Percentiles rank a stretch among this genome's conserved stretches.
Conservation (phyloP, 192 early-diverging fungal genomes). For the Podochytrium sp. region DNA sequence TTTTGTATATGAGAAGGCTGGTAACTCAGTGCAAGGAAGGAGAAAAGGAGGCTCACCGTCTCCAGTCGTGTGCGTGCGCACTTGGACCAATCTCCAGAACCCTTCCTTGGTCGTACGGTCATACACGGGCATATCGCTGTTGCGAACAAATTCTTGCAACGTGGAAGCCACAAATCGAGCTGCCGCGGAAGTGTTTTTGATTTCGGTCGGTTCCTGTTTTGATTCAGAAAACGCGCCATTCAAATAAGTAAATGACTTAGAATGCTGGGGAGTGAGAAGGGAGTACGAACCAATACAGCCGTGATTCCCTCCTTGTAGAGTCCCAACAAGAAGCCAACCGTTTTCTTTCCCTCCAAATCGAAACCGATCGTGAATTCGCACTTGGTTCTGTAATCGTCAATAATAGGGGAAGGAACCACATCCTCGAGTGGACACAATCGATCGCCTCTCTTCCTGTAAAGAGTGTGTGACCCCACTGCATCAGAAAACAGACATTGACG, state of each 20-base stretch:
- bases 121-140: constrained; percentile 41
- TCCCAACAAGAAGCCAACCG: constrained; percentile 73
- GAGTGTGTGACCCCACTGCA: too few species aligned
- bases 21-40: not conserved
- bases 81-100: constrained; percentile 67
- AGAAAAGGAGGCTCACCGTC: too few species aligned
- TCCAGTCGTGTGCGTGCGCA: constrained; percentile 62
- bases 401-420: constrained; percentile 57
- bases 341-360: constrained; percentile 53
- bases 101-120: constrained; percentile 55
- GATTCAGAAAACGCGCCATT: too few species aligned
- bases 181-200: constrained; percentile 48
- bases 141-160: constrained; percentile 44
- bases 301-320: constrained; percentile 64
- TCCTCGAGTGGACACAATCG: constrained; percentile 33
- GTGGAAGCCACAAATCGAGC: constrained; percentile 56
- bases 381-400: constrained; percentile 72
- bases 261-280: too few species aligned
- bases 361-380: constrained; percentile 77
- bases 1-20: not conserved
- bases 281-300: constrained; percentile 46
- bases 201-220: constrained; percentile 45
- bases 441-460: not conserved
- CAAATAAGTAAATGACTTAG: too few species aligned
- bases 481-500: not conserved